Conservation (phyloP, 73 alveolate genomes). For the Blepharisma stoltei region DNA sequence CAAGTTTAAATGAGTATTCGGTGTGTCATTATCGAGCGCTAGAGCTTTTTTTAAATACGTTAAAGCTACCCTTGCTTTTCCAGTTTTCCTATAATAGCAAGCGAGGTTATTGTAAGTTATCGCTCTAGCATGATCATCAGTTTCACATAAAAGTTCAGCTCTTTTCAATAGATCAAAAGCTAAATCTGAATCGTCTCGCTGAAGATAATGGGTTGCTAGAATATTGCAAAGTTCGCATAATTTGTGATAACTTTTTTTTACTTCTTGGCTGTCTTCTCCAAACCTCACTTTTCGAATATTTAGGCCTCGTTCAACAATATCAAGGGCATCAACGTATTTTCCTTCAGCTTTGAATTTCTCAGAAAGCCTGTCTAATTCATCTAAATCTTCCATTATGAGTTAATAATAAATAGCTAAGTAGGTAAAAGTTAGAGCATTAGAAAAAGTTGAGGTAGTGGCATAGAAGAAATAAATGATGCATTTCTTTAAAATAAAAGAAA, state of each 20-base stretch:
- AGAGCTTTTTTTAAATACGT: constrained; percentile 72
- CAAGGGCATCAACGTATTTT: constrained; percentile 58
- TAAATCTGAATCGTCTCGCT: constrained; percentile 75
- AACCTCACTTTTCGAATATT: constrained; percentile 47
- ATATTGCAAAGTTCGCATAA: constrained; percentile 81
- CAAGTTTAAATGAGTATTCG: constrained; percentile 83
- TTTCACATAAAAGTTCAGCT: constrained; percentile 71
- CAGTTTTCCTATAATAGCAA: constrained; percentile 72
- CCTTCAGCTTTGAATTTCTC: constrained; percentile 44
- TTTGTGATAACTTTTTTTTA: constrained; percentile 53
- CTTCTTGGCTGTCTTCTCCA: constrained; percentile 77
- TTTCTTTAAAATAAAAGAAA: no score
- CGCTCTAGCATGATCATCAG: constrained; percentile 62
- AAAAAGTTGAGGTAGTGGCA: no score
- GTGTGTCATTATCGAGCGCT: constrained; percentile 52
- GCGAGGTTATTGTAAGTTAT: constrained; percentile 83
- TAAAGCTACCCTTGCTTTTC: constrained; percentile 70
- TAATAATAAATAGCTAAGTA: background rate
- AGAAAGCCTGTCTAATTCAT: constrained; percentile 60
- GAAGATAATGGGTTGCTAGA: constrained; percentile 71
- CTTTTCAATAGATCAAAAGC: constrained; percentile 76
- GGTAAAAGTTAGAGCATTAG: no score
- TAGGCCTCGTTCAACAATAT: constrained; percentile 63
- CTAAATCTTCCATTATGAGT: constrained; percentile 44
- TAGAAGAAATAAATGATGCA: no score